Evolutionary conservation across 75 land plant species (phyloP).

Genomic region (Larix kaempferi): DNA sequence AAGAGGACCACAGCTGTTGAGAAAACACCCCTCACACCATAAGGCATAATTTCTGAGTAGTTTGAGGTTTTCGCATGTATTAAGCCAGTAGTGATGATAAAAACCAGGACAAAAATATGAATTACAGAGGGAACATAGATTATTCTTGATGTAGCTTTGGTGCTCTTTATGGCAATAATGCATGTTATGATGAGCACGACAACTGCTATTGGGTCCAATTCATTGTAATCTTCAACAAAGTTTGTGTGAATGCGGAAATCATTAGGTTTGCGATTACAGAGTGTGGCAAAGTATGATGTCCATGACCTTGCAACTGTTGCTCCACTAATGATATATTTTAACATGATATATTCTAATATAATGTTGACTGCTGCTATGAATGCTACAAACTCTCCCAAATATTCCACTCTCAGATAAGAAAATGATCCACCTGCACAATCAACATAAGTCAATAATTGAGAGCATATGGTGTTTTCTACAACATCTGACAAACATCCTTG

Average conservation of each 20-base stretch:
- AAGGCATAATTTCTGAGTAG: conserved; percentile 48
- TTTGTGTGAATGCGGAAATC: conserved; percentile 50
- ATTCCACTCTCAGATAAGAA: conserved; percentile 74
- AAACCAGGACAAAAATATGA: conserved; percentile 53
- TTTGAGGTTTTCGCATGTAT: conserved; percentile 51
- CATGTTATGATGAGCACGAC: conserved; percentile 37
- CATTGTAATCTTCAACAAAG: conserved; percentile 42
- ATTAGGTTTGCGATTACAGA: conserved; percentile 39
- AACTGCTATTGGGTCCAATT: conserved; percentile 70
- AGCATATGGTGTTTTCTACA: neutral
- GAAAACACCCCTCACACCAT: conserved; percentile 64
- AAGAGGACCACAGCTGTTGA: conserved; percentile 51
- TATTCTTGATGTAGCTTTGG: conserved; percentile 58
- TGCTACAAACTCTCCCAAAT: conserved; percentile 82
- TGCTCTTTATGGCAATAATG: conserved; percentile 46
- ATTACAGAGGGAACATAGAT: conserved; percentile 66
- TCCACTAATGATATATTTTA: conserved; percentile 49
- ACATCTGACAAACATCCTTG: neutral
- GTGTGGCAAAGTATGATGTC: conserved; percentile 81
- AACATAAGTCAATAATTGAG: neutral
- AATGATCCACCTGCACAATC: conserved; percentile 55
- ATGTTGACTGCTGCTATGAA: conserved; percentile 87
- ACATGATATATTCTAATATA: conserved; percentile 63
- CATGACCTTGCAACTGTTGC: conserved; percentile 77
- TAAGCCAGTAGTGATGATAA: conserved; percentile 75